Base-by-base conservation (phyloP, 2,329 filamentous ascomycete species). In the Graphilbum ipis-grandicollis region DNA sequence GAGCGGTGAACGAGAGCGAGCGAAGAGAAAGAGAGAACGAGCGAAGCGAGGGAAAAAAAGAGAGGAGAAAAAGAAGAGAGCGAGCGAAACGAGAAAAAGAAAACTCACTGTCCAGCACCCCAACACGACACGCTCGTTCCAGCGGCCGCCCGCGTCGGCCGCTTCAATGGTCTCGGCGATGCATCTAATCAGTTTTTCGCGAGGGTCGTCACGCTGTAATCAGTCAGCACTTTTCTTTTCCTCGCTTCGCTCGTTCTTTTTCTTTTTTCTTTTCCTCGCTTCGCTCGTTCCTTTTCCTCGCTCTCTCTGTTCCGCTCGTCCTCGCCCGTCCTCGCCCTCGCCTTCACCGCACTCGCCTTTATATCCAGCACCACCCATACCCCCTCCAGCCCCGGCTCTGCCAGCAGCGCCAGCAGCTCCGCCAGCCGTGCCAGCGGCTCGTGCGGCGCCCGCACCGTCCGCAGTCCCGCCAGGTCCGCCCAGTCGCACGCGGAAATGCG, bases 281-380 rank as follows among this genome's bases (percentile, higher is more conserved):
- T n/a, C n/a, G n/a, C n/a, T n/a, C n/a, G n/a, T n/a, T n/a, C n/a
- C n/a, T n/a, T n/a, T n/a, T n/a, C n/a, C n/a, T n/a, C n/a, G n/a
- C n/a, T n/a, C n/a, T n/a, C n/a, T n/a, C n/a, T n/a, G n/a, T n/a
- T n/a, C n/a, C n/a, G n/a, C n/a, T 23, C 21, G 10, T 23, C 21
- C 6, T 23, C 21, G 21, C 10, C 21, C 6, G 21, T 10, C 21
- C 21, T 5, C 21, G 6, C 21, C 21, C 21, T 5, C 21, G 21
- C 10, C 21, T 5, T 23, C 21, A 23, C 21, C 21, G 10, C 21
- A 10, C 50, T 17, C 54, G 82, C 76, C 63, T 94, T 96, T 53
- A 96, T 82, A 53, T 96, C 88, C 4, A 96, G 61, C 42, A 94
- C 56, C 6, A 90, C 48, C 86, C 86, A 93, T 9, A 86, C 63